These are phyloP conservation scores for Sporothrix luriei DNA, from an alignment of 2,329 filamentous ascomycete species.

Conservation along the genomic window DNA sequence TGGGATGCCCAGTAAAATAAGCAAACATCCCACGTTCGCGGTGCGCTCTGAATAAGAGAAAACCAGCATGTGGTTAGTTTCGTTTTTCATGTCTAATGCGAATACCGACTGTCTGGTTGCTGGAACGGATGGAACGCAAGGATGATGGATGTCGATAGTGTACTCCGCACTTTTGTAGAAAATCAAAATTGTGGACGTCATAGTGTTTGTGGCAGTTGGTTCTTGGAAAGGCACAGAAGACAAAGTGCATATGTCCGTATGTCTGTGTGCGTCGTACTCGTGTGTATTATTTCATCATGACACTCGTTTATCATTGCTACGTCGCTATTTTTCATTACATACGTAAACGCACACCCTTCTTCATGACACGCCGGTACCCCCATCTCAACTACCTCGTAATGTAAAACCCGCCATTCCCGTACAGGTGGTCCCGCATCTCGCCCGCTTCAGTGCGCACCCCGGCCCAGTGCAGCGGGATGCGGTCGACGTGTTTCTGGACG, in stretches of 20 bases:
- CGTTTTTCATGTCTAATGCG: neutral
- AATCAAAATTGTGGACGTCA: neutral
- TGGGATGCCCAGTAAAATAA: neutral
- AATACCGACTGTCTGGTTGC: constrained; percentile 12
- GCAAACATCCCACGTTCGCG: neutral
- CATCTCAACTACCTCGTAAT: constrained; percentile 41
- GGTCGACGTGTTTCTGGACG: constrained; percentile 59
- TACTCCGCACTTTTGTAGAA: too few relatives aligned
- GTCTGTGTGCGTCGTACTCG: too few relatives aligned
- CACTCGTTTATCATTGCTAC: too few relatives aligned
- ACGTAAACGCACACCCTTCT: neutral
- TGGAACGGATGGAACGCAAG: neutral
- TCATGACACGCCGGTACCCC: too few relatives aligned
- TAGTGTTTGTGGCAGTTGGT: too few relatives aligned
- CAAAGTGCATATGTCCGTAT: too few relatives aligned
- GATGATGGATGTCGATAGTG: neutral
- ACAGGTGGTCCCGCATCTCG: constrained; percentile 52
- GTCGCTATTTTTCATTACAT: neutral
- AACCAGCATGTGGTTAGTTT: neutral
- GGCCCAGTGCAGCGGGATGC: constrained; percentile 60
- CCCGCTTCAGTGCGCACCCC: constrained; percentile 59
- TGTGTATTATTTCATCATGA: too few relatives aligned
- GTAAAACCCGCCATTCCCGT: constrained; percentile 56
- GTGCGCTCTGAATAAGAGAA: neutral
- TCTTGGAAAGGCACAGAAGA: too few relatives aligned